phyloP scores from a whole-genome alignment of 2,329 filamentous ascomycete genomes.

The Aspergillus sp. region DNA sequence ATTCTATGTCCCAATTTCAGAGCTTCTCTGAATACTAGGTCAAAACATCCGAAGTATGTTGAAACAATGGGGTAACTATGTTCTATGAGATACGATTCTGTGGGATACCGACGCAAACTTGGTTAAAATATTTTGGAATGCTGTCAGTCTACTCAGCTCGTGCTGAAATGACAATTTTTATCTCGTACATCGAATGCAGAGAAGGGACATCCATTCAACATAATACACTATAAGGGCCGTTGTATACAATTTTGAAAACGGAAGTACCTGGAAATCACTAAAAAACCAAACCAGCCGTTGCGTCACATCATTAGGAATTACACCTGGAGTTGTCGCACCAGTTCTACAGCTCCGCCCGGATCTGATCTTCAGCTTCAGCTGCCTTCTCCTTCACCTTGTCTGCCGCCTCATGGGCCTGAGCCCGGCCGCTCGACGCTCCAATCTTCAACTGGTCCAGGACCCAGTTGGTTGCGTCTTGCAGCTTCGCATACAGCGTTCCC shows the following conservation, averaged over 20 bases:
- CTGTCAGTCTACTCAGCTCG: too few relatives aligned
- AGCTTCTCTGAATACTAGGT: too few relatives aligned
- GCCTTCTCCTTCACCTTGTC: constrained; percentile 45
- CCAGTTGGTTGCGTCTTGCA: constrained; percentile 51
- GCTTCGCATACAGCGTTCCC: constrained; percentile 65
- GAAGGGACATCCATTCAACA: too few relatives aligned
- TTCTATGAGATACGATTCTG: not conserved
- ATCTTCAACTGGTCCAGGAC: constrained; percentile 49
- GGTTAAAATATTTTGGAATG: too few relatives aligned
- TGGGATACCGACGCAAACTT: not conserved
- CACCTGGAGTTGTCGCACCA: constrained; percentile 2
- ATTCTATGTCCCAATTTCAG: not conserved
- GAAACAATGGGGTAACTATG: too few relatives aligned
- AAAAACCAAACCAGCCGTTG: not conserved
- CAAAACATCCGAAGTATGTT: too few relatives aligned
- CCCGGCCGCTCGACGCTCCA: constrained; percentile 47
- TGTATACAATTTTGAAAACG: not conserved
- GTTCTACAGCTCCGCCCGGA: constrained; percentile 30
- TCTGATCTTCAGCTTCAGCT: constrained; percentile 50
- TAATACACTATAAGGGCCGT: not conserved
- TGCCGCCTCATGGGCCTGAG: constrained; percentile 49
- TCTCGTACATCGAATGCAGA: too few relatives aligned
- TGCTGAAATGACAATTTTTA: too few relatives aligned
- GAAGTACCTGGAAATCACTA: not conserved
- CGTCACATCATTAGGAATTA: constrained; percentile 5